These are phyloP conservation scores for Aspergillus sp. DNA, from an alignment of 2,329 filamentous ascomycete genomes.

Conservation along the genomic window DNA sequence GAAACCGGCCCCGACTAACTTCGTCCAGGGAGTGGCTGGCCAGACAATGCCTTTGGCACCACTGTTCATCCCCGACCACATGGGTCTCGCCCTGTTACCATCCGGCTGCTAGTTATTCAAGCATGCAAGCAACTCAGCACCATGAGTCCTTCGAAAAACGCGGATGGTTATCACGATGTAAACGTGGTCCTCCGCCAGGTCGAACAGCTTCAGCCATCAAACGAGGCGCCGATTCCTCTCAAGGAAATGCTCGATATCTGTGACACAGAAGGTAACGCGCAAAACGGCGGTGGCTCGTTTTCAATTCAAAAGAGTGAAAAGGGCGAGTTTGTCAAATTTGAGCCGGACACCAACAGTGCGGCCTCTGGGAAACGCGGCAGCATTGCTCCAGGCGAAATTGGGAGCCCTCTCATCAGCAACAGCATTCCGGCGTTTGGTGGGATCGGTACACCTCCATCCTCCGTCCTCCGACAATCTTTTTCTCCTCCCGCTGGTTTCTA, in stretches of 20 bases:
- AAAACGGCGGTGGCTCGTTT: slow-evolving; percentile 91
- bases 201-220: slow-evolving; percentile 64
- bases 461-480: slow-evolving; percentile 43
- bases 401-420: slow-evolving; percentile 63
- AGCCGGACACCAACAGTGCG: slow-evolving; percentile 56
- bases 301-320: slow-evolving; percentile 63
- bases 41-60: slow-evolving; percentile 56
- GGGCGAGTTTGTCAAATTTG: slow-evolving; percentile 51
- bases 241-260: slow-evolving; percentile 80
- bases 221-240: slow-evolving; percentile 60
- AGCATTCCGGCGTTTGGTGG: slow-evolving; percentile 45
- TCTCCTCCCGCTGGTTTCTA: slow-evolving; percentile 45
- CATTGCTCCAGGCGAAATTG: slow-evolving; percentile 67
- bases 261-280: slow-evolving; percentile 83
- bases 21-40: slow-evolving; percentile 49
- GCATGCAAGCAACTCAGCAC: slow-evolving; percentile 71
- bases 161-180: slow-evolving; percentile 72
- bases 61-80: slow-evolving; percentile 53
- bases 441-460: slow-evolving; percentile 35
- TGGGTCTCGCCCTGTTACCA: slow-evolving; percentile 68
- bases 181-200: slow-evolving; percentile 67
- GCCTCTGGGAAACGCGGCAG: slow-evolving; percentile 48
- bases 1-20: slow-evolving; percentile 22
- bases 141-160: slow-evolving; percentile 44
- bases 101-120: slow-evolving; percentile 75